These are phyloP conservation scores for Periconia sp. DNA, from an alignment of 2,329 filamentous ascomycete genomes.

Conservation along the genomic window DNA sequence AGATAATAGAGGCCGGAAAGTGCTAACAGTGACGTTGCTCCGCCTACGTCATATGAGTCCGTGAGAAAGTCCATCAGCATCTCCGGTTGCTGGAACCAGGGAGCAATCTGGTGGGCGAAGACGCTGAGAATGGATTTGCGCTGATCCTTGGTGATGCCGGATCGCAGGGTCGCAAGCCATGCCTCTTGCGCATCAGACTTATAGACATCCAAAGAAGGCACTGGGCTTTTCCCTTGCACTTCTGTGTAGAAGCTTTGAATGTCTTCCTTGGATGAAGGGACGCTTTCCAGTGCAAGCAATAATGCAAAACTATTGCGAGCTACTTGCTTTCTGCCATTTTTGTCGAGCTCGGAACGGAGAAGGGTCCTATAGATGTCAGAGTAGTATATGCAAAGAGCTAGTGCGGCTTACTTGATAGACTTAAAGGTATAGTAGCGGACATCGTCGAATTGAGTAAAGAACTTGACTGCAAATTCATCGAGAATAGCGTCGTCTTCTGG, in stretches of 20 bases:
- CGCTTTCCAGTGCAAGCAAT: slow-evolving; percentile 70
- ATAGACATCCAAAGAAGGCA: slow-evolving; percentile 69
- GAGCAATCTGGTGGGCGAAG: slow-evolving; percentile 79
- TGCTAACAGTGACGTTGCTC: slow-evolving; percentile 84
- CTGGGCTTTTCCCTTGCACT: slow-evolving; percentile 67
- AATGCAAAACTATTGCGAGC: slow-evolving; percentile 65
- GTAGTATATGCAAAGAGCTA: background rate
- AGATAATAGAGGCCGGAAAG: slow-evolving; percentile 94
- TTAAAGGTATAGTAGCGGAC: slow-evolving; percentile 83
- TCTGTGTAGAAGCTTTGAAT: slow-evolving; percentile 72
- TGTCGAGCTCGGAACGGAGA: slow-evolving; percentile 39
- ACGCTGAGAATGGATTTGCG: slow-evolving; percentile 78
- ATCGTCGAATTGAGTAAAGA: slow-evolving; percentile 80
- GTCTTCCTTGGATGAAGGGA: slow-evolving; percentile 71
- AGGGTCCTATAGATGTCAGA: slow-evolving; percentile 15
- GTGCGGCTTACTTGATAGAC: slow-evolving; percentile 67
- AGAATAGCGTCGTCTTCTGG: slow-evolving; percentile 65
- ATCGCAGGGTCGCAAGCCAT: slow-evolving; percentile 79
- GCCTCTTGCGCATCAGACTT: slow-evolving; percentile 83
- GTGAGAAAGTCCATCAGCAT: slow-evolving; percentile 95
- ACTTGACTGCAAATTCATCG: slow-evolving; percentile 78
- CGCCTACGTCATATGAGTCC: slow-evolving; percentile 88
- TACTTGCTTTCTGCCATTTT: slow-evolving; percentile 25
- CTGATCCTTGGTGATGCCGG: slow-evolving; percentile 72
- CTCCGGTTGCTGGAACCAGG: slow-evolving; percentile 89